Evolutionary conservation across 1,284 basidiomycete genomes (phyloP).

Genomic region (Moniliophthora roreri): DNA sequence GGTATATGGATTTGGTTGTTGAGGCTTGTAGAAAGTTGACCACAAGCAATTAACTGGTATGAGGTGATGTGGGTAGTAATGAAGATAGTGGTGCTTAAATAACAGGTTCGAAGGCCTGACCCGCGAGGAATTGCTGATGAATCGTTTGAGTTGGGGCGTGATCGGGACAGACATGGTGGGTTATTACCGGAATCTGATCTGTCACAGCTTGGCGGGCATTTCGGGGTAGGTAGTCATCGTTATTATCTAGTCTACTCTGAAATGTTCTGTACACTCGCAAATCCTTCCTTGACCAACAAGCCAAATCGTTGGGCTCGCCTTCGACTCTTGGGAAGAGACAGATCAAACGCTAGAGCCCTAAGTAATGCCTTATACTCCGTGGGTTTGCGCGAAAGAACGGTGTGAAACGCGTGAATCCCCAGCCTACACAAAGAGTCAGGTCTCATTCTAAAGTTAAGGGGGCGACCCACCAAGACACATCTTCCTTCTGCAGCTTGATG

Average conservation of each 20-base stretch:
- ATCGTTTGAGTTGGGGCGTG: slow-evolving; percentile 19
- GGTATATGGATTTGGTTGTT: not conserved
- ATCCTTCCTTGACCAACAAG: slow-evolving; percentile 48
- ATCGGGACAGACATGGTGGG: slow-evolving; percentile 16
- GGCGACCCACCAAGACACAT: slow-evolving; percentile 62
- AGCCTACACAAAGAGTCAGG: slow-evolving; percentile 51
- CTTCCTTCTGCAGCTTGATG: slow-evolving; percentile 45
- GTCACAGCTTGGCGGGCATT: not conserved
- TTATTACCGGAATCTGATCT: not conserved
- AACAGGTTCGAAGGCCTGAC: not conserved
- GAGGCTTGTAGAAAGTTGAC: no score
- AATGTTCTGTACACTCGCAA: slow-evolving; percentile 28
- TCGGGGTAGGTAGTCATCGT: not conserved
- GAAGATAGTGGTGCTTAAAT: not conserved
- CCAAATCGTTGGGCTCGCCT: slow-evolving; percentile 43
- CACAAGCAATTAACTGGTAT: no score
- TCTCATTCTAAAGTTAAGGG: not conserved
- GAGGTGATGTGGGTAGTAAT: not conserved
- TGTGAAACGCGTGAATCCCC: slow-evolving; percentile 76
- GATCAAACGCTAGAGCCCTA: slow-evolving; percentile 47
- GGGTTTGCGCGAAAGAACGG: slow-evolving; percentile 59
- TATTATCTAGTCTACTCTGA: slow-evolving; percentile 19
- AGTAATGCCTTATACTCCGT: slow-evolving; percentile 48
- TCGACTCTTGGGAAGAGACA: slow-evolving; percentile 44
- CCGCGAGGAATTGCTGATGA: slow-evolving; percentile 11